A percentile compares a stretch with the other conserved stretches of the same genome.
These are phyloP conservation scores for Myriangium duriaei DNA, from an alignment of 2,329 filamentous ascomycete genomes.

Conservation along the genomic window DNA sequence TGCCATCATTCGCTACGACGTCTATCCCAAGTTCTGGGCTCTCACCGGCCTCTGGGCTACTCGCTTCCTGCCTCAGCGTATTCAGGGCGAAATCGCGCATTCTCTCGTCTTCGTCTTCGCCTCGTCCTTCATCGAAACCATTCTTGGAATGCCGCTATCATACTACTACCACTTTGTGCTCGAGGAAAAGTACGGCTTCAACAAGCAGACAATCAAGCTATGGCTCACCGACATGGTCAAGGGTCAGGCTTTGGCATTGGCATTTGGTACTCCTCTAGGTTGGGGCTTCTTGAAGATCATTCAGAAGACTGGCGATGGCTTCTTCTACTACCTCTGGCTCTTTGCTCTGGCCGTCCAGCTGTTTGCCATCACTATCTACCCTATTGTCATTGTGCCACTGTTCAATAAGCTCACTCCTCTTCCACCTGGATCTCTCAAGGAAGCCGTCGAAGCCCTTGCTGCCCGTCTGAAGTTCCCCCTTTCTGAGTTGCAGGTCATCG, in stretches of 20 bases:
- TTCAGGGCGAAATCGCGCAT: slow-evolving; percentile 85
- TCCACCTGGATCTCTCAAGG: slow-evolving; percentile 76
- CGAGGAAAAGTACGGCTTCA: slow-evolving; percentile 96
- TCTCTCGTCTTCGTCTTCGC: slow-evolving; percentile 84
- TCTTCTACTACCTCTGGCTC: slow-evolving; percentile 97
- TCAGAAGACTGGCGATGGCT: slow-evolving; percentile 80
- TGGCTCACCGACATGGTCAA: slow-evolving; percentile 90
- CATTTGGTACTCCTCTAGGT: slow-evolving; percentile 75
- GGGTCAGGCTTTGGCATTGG: slow-evolving; percentile 67
- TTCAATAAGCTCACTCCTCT: slow-evolving; percentile 98
- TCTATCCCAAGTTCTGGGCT: slow-evolving; percentile 83
- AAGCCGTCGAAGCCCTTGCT: slow-evolving; percentile 72
- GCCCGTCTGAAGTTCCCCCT: slow-evolving; percentile 80
- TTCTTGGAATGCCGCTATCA: slow-evolving; percentile 65
- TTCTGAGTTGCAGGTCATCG: slow-evolving; percentile 85
- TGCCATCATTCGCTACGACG: slow-evolving; percentile 77
- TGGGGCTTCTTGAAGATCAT: slow-evolving; percentile 89
- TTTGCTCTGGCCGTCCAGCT: slow-evolving; percentile 84
- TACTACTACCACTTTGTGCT: slow-evolving; percentile 93
- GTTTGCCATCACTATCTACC: slow-evolving; percentile 92
- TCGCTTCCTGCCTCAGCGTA: slow-evolving; percentile 60
- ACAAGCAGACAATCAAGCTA: slow-evolving; percentile 85
- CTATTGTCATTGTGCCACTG: slow-evolving; percentile 80
- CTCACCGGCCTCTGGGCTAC: slow-evolving; percentile 64
- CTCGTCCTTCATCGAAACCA: slow-evolving; percentile 70